phyloP scores from a whole-genome alignment of 164 flowering plant species.

The Stephania cephalantha region DNA sequence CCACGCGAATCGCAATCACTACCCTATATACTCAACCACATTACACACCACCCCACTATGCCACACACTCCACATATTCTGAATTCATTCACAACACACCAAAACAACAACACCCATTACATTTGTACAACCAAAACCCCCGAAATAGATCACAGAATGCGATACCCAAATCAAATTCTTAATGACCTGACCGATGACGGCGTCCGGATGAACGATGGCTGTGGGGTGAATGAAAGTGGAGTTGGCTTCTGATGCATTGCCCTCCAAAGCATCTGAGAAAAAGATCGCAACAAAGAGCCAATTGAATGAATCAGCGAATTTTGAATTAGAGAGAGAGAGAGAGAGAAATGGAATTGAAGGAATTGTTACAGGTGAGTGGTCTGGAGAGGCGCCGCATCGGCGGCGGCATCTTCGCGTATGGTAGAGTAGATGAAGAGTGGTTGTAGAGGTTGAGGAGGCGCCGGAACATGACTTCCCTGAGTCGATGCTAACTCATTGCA shows the following conservation, averaged over 20 bases:
- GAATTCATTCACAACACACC: too few species aligned
- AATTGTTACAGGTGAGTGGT: slow-evolving; percentile 4
- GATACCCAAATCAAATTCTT: too few species aligned
- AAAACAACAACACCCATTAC: too few species aligned
- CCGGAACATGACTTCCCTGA: background rate
- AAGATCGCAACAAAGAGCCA: background rate
- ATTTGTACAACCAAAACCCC: too few species aligned
- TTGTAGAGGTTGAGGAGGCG: background rate
- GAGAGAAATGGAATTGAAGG: slow-evolving; percentile 8
- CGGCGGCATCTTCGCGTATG: background rate
- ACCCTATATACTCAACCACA: too few species aligned
- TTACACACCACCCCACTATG: too few species aligned
- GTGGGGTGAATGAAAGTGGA: slow-evolving; percentile 36
- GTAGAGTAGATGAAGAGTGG: slow-evolving; percentile 7
- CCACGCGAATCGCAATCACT: too few species aligned
- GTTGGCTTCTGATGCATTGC: background rate
- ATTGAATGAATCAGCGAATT: background rate
- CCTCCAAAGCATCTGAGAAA: background rate
- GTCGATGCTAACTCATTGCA: too few species aligned
- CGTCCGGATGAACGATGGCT: slow-evolving; percentile 43
- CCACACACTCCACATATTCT: too few species aligned
- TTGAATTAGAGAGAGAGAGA: background rate
- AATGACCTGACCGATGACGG: slow-evolving; percentile 52
- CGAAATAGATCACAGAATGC: too few species aligned
- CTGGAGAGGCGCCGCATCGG: slow-evolving; percentile 11